These are phyloP conservation scores for Blechomonas ayalai DNA, from an alignment of 208 protist genomes.

Conservation along the genomic window DNA sequence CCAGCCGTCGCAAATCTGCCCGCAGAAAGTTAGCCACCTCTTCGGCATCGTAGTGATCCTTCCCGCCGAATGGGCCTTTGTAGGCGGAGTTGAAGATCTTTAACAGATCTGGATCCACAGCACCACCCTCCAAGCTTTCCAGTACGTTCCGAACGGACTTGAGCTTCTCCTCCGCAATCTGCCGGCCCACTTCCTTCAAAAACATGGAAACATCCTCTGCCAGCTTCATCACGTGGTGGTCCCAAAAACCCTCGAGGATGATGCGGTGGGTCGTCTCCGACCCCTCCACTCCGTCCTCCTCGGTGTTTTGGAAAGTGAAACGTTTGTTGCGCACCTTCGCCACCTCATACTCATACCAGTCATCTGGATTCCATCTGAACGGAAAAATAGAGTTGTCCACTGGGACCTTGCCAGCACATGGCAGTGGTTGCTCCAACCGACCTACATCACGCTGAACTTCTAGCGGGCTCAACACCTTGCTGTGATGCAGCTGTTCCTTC, in stretches of 20 bases:
- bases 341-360: slow-evolving; percentile 90
- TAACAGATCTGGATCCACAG: slow-evolving; percentile 58
- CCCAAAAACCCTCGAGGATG: slow-evolving; percentile 81
- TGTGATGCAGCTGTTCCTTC: slow-evolving; percentile 38
- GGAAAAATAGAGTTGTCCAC: slow-evolving; percentile 54
- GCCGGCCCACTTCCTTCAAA: slow-evolving; percentile 69
- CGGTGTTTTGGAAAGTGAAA: slow-evolving; percentile 81
- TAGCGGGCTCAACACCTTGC: slow-evolving; percentile 40
- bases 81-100: slow-evolving; percentile 38
- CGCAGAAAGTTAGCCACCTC: slow-evolving; percentile 83
- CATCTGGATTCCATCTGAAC: slow-evolving; percentile 79
- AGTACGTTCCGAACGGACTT: slow-evolving; percentile 48
- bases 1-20: slow-evolving; percentile 46
- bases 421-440: slow-evolving; percentile 41
- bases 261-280: slow-evolving; percentile 83
- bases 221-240: slow-evolving; percentile 85
- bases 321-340: slow-evolving; percentile 77
- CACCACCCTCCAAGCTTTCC: slow-evolving; percentile 16
- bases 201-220: slow-evolving; percentile 85
- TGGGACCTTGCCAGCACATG: slow-evolving; percentile 62
- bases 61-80: slow-evolving; percentile 55
- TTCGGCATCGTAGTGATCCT: slow-evolving; percentile 59
- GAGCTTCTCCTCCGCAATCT: slow-evolving; percentile 75
- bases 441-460: slow-evolving; percentile 80
- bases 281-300: slow-evolving; percentile 29